These are phyloP conservation scores for Pluteus cervinus DNA, from an alignment of 768 basidiomycete species.

Conservation along the genomic window DNA sequence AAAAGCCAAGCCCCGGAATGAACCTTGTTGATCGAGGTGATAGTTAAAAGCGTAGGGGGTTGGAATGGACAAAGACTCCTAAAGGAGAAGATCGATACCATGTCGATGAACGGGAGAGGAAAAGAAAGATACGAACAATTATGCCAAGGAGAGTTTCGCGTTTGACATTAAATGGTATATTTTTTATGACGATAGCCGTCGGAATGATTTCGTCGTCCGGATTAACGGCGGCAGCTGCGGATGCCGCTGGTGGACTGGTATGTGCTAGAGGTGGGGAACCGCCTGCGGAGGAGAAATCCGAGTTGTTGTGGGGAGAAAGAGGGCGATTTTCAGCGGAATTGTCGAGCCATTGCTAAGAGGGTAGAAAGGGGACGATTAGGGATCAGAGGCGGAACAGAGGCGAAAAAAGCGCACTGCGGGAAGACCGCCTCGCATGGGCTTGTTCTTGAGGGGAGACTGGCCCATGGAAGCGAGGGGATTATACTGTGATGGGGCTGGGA, in stretches of 20 bases:
- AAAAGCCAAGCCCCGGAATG: slow-evolving; percentile 96
- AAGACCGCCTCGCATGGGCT: slow-evolving; percentile 62
- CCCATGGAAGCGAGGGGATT: slow-evolving; percentile 49
- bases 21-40: slow-evolving; percentile 92
- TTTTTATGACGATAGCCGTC: slow-evolving; percentile 99
- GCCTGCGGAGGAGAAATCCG: slow-evolving; percentile 83
- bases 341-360: slow-evolving; percentile 80
- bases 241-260: slow-evolving; percentile 37
- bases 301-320: slow-evolving; percentile 81
- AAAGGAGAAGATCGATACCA: slow-evolving; percentile 12
- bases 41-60: slow-evolving; percentile 99
- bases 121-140: slow-evolving; percentile 59
- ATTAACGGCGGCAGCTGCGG: slow-evolving; percentile 45
- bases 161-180: slow-evolving; percentile 99
- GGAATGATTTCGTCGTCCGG: slow-evolving; percentile 92
- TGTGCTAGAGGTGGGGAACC: slow-evolving; percentile 67
- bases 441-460: slow-evolving; percentile 72
- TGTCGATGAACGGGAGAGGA: slow-evolving; percentile 7
- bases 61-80: slow-evolving; percentile 90
- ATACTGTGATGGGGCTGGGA: slow-evolving; percentile 51
- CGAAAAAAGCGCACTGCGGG: slow-evolving; percentile 46
- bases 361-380: slow-evolving; percentile 14
- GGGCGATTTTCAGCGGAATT: slow-evolving; percentile 70
- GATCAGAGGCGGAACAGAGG: slow-evolving; percentile 14
- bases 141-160: slow-evolving; percentile 94